Evolutionary conservation across 2,329 filamentous ascomycete species (phyloP).

Genomic region (Niveomyces coronatus): DNA sequence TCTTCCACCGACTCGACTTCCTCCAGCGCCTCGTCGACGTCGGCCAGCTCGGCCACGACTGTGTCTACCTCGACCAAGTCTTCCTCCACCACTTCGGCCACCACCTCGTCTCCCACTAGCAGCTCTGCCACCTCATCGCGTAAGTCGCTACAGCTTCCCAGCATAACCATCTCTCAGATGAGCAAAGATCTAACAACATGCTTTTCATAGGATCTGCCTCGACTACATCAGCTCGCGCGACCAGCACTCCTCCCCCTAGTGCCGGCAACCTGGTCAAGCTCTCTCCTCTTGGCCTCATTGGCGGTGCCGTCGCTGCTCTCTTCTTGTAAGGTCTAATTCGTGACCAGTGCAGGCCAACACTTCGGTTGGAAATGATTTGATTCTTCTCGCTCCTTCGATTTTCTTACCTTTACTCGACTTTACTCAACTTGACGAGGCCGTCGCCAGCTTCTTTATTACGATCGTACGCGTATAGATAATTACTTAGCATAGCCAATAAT

Average conservation of each 20-base stretch:
- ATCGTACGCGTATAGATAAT: too few species aligned
- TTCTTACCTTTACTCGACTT: too few species aligned
- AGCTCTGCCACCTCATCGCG: neutral
- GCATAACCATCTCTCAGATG: too few species aligned
- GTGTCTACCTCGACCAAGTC: neutral
- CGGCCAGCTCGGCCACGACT: neutral
- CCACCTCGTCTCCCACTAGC: neutral
- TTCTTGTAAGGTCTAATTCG: slow-evolving; percentile 1
- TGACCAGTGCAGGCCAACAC: neutral
- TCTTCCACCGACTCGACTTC: neutral
- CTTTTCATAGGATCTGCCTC: too few species aligned
- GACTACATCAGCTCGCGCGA: too few species aligned
- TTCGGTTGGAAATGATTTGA: neutral
- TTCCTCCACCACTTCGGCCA: neutral
- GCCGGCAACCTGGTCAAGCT: slow-evolving; percentile 2
- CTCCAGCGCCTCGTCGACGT: neutral
- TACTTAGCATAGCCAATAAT: too few species aligned
- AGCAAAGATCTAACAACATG: too few species aligned
- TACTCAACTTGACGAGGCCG: too few species aligned
- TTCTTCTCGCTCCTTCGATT: too few species aligned
- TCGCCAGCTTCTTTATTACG: too few species aligned
- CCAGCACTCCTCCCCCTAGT: slow-evolving; percentile 4
- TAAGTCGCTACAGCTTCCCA: neutral
- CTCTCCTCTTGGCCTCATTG: slow-evolving; percentile 6
- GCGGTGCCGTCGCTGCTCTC: slow-evolving; percentile 3